Evolutionary conservation across 2,329 filamentous ascomycete genomes (phyloP), one percentile per base, ranked within the genome.

Genomic region (Trichoderma asperellum): DNA sequence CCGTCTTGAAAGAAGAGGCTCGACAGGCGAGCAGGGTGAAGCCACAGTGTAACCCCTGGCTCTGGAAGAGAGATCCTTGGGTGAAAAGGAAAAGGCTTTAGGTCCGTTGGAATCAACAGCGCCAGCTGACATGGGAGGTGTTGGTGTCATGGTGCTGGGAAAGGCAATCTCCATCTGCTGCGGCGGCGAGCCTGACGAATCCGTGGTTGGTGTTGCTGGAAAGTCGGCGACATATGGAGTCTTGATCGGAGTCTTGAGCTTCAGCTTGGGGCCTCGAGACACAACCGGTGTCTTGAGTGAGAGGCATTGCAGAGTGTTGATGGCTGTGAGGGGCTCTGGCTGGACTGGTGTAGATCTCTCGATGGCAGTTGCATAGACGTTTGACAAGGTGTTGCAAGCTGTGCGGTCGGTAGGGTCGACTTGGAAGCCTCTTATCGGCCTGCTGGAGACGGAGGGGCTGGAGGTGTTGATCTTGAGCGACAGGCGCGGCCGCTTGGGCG

Each of bases 301-400:
- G 64, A 79, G 77, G 34, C 74, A 78, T 47, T 78, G 75, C 12
- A 78, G 71, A 2, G 81, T 82, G 72, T 83, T 83, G 76, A 86
- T 85, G 64, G 85, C 83, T 2, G 83, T 85, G 59, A 85, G 75
- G 8, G 85, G 83, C 47, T 84, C 82, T 40, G 82, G 21, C 53
- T 82, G 81, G 43, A 80, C 74, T 2, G 86, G 84, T 1, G 86
- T 85, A 34, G 86, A 84, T 59, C 87, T 85, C 77, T 88, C 87
- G 65, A 90, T 88, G 70, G 88, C 86, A 3, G 86, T 87, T 32
- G 86, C 85, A 74, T 90, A 90, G 70, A 88, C 85, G 78, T 90
- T 90, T 66, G 88, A 89, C 49, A 90, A 83, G 2, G 88, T 90
- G 78, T 90, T 90, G 80, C 89, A 89, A 27, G 87, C 82, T 1